Evolutionary conservation across 805 yeast genomes (phyloP).

Genomic region (Saturnispora sanitii): DNA sequence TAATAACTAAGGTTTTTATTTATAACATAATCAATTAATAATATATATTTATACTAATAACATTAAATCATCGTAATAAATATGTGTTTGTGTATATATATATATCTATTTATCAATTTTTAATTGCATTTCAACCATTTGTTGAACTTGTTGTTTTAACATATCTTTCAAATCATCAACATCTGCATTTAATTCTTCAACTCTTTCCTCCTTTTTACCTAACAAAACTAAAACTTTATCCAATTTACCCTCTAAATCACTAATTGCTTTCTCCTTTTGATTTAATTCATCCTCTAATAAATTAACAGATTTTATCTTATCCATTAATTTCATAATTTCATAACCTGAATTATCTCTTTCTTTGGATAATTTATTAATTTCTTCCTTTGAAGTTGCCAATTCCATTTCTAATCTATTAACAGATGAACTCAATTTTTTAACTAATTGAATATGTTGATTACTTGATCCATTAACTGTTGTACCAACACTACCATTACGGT

Average conservation of each 20-base stretch:
- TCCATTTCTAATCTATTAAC: slow-evolving; percentile 78
- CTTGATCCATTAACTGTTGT: slow-evolving; percentile 11
- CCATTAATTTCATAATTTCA: slow-evolving; percentile 53
- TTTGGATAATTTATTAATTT: slow-evolving; percentile 38
- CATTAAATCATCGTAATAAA: background rate
- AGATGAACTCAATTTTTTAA: slow-evolving; percentile 65
- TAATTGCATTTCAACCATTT: slow-evolving; percentile 59
- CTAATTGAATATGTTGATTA: slow-evolving; percentile 43
- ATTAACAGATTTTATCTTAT: slow-evolving; percentile 40
- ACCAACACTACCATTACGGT: background rate
- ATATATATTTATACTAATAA: background rate
- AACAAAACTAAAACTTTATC: slow-evolving; percentile 54
- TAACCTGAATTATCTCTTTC: slow-evolving; percentile 61
- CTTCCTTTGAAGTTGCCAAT: slow-evolving; percentile 52
- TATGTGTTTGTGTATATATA: background rate
- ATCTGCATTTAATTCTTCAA: slow-evolving; percentile 79
- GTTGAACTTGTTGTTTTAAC: slow-evolving; percentile 76
- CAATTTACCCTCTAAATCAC: slow-evolving; percentile 16
- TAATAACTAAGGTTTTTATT: slow-evolving; percentile 27
- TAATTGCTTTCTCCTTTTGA: slow-evolving; percentile 16
- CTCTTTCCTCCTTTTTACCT: slow-evolving; percentile 82
- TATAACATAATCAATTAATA: background rate
- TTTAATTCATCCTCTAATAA: slow-evolving; percentile 22
- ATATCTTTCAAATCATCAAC: slow-evolving; percentile 82
- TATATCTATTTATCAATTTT: slow-evolving; percentile 7